Base-by-base conservation (phyloP, 2,329 filamentous ascomycete genomes). In the Ophiosphaerella korrae region DNA sequence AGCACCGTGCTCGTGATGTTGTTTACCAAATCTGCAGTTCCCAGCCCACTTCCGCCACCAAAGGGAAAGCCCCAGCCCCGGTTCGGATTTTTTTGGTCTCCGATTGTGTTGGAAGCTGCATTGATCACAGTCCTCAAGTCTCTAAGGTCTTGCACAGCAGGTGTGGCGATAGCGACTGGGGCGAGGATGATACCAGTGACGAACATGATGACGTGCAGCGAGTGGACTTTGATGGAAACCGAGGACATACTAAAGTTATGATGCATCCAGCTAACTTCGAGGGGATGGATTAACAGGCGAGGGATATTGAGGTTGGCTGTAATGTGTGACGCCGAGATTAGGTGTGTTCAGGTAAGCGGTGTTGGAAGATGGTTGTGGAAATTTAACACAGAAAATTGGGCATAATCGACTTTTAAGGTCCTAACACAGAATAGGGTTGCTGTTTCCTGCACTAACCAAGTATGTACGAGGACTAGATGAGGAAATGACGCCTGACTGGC, bases 1-100 rank as follows among this genome's bases (percentile, higher is more conserved):
- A 73, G 37, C 8, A 73, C 61, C 6, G 64, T 66, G 7, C 45
- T 63, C 7, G 68, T 73, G 42, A 72, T 62, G 43, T 73, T 74
- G 45, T 62, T 55, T 24, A 73, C 50, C 13, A 71, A 54, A 45
- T 72, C 63, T 2, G 68, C 69, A 14, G 70, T 73, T 24, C 65
- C 62, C 51, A 69, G 50, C 24, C 51, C 57, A 34, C 42, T 52
- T 21, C 47, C 42, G 18, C 48, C 52, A 8, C 60, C 40, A 3
- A 58, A 32, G 8, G 57, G 52, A 40, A 64, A 58, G 1, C 68
- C 66, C 61, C 64, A 72, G 37, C 62, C 64, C 18, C 57, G 54
- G 33, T 63, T 68, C 12, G 63, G 53, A 42, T 68, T 71, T 11
- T 67, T 62, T 8, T 53, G 54, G 5, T 58, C 56, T 14, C 64